Evolutionary conservation across 2,329 filamentous ascomycete genomes (phyloP).

Genomic region (Fusarium falciforme): DNA sequence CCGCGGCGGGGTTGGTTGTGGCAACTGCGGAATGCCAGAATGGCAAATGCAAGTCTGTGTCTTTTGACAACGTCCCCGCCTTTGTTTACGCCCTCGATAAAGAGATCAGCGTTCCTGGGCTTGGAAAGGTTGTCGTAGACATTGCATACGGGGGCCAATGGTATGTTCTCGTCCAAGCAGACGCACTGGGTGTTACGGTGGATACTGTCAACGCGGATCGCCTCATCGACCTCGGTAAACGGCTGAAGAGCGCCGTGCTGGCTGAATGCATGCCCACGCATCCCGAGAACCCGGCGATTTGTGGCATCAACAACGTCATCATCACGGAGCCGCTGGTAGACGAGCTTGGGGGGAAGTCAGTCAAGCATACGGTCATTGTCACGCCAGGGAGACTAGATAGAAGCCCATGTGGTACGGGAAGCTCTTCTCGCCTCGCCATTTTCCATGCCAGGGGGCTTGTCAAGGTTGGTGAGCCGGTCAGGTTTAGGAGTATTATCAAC

Average conservation of each 20-base stretch:
- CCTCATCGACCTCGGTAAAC: slow-evolving; percentile 56
- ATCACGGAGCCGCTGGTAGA: slow-evolving; percentile 51
- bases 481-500: slow-evolving; percentile 55
- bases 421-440: slow-evolving; percentile 56
- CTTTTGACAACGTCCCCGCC: slow-evolving; percentile 58
- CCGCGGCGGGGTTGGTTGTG: slow-evolving; percentile 56
- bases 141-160: slow-evolving; percentile 61
- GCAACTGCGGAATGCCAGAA: slow-evolving; percentile 54
- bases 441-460: slow-evolving; percentile 55
- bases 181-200: slow-evolving; percentile 50
- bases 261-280: slow-evolving; percentile 52
- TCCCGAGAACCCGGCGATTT: slow-evolving; percentile 55
- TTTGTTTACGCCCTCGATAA: slow-evolving; percentile 56
- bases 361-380: slow-evolving; percentile 56
- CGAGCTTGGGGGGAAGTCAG: slow-evolving; percentile 41
- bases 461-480: slow-evolving; percentile 50
- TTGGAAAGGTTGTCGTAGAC: slow-evolving; percentile 46
- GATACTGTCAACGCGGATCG: slow-evolving; percentile 46
- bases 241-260: slow-evolving; percentile 55
- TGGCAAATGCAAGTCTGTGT: slow-evolving; percentile 57
- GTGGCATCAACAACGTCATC: slow-evolving; percentile 52
- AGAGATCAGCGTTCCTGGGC: neutral
- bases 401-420: slow-evolving; percentile 60
- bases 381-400: slow-evolving; percentile 58
- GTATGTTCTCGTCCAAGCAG: slow-evolving; percentile 56